Base-by-base conservation (phyloP, 768 basidiomycete genomes). In the Pholiota microspora region DNA sequence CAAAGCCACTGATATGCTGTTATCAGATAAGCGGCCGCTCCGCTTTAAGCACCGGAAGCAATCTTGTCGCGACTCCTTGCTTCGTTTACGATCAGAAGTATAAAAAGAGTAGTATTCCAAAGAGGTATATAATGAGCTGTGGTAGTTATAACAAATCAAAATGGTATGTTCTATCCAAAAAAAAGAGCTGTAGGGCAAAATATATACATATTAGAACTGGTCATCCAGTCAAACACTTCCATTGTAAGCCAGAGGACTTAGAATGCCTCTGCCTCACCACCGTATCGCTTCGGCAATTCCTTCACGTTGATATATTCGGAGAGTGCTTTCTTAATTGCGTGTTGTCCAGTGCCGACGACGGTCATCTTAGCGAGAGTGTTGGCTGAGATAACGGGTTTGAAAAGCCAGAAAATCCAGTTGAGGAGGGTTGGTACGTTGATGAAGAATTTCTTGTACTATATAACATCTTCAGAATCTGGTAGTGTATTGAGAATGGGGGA, bases 381-480 rank as follows among this genome's bases (percentile, higher is more conserved):
- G 6, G 87, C 68, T 1, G 90, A 80, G 12, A 93, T 67, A 58
- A 93, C 65, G 0, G 89, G 79, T 65, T 86, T 92, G 77, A 92
- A 92, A 13, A 77, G 59, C 90, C 90, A 92, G 72, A 90, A 93
- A 56, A 93, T 78, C 89, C 90, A 92, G 35, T 84, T 80, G 60
- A 92, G 75, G 54, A 89, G 62, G 2, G 81, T 79, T 0, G 91
- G 91, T 10, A 93, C 89, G 62, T 89, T 90, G 63, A 93, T 76
- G 64, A 93, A 92, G 72, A 85, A 89, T 66, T 92, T 92, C 65
- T 78, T 79, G 62, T 81, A 77, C 86, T 88, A 58, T 18, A 28
- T 49, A 15, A 35, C 12, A 6, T 6, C 21, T 60, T 52, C 27
- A 31, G 8, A 2, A n/a, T 16, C 6, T 21, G 9, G 15, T 38